A percentile compares a stretch with the other conserved stretches of the same genome.
Evolutionary conservation across 2,329 filamentous ascomycete genomes (phyloP).

Genomic region (Calonectria pseudoturangicola): DNA sequence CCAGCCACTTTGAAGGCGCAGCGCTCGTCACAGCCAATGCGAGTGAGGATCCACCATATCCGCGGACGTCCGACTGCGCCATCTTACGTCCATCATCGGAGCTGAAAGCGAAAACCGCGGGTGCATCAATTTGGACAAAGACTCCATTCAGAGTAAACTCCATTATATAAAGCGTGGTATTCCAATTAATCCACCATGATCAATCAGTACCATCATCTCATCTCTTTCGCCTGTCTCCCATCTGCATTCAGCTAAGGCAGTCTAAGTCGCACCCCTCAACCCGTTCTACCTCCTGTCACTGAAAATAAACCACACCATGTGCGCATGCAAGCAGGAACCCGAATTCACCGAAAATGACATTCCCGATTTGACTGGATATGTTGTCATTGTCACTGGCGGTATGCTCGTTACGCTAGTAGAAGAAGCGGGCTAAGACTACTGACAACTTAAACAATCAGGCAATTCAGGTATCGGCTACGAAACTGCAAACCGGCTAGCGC

Average conservation of each 20-base stretch:
- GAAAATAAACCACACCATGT: background rate
- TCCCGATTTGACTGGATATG: slow-evolving; percentile 46
- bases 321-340: slow-evolving; percentile 6
- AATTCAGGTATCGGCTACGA: slow-evolving; percentile 53
- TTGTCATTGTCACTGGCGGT: slow-evolving; percentile 52
- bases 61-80: slow-evolving; percentile 1
- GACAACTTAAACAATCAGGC: background rate
- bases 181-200: background rate
- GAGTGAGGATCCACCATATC: background rate
- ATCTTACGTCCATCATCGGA: background rate
- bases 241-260: too few relatives aligned
- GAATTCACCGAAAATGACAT: slow-evolving; percentile 44
- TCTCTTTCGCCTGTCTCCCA: too few relatives aligned
- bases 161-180: background rate
- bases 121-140: too few relatives aligned
- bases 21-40: background rate
- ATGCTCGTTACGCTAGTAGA: background rate
- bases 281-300: too few relatives aligned
- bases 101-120: slow-evolving; percentile 5
- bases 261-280: background rate
- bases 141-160: too few relatives aligned
- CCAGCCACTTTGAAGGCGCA: too few relatives aligned
- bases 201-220: background rate
- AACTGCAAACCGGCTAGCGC: slow-evolving; percentile 48
- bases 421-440: rapidly evolving